These are phyloP conservation scores for Geranium rotundifolium DNA, from an alignment of 345 rosid species.

Conservation along the genomic window DNA sequence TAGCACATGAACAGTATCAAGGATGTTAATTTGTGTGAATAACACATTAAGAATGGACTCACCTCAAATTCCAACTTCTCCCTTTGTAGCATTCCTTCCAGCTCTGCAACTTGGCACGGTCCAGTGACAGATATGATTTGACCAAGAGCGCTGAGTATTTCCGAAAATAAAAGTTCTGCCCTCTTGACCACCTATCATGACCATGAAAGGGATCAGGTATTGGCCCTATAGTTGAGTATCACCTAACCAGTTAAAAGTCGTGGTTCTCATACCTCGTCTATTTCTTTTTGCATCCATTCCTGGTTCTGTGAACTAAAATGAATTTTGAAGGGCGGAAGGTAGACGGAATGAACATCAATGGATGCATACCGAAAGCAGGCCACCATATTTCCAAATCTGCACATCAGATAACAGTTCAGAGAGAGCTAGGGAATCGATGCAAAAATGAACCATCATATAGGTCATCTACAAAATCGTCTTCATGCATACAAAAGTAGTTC, in stretches of 20 bases:
- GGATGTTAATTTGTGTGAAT: background rate
- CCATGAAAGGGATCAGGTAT: conserved; percentile 7
- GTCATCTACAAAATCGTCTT: too few species aligned
- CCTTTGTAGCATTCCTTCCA: conserved; percentile 55
- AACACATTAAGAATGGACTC: background rate
- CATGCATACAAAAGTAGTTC: background rate
- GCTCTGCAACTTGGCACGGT: conserved; percentile 34
- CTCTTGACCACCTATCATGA: conserved; percentile 48
- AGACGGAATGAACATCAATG: conserved; percentile 79
- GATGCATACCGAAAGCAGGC: conserved; percentile 99
- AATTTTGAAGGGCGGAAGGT: conserved; percentile 78
- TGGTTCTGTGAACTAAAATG: conserved; percentile 57
- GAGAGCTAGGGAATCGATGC: background rate
- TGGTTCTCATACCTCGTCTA: conserved; percentile 41
- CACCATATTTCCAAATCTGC: conserved; percentile 90
- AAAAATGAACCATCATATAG: too few species aligned
- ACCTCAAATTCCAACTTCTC: conserved; percentile 84
- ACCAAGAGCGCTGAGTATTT: conserved; percentile 58
- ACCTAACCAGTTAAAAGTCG: background rate
- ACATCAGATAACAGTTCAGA: conserved; percentile 17
- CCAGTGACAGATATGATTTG: conserved; percentile 27
- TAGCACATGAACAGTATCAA: background rate
- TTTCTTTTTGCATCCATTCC: conserved; percentile 79
- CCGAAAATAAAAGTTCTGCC: conserved; percentile 76
- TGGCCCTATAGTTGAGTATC: conserved; percentile 1